Percentiles rank a stretch among this genome's conserved stretches.
Conservation (phyloP, 176 grass and related monocot genomes). For the Oryza meyeriana region DNA sequence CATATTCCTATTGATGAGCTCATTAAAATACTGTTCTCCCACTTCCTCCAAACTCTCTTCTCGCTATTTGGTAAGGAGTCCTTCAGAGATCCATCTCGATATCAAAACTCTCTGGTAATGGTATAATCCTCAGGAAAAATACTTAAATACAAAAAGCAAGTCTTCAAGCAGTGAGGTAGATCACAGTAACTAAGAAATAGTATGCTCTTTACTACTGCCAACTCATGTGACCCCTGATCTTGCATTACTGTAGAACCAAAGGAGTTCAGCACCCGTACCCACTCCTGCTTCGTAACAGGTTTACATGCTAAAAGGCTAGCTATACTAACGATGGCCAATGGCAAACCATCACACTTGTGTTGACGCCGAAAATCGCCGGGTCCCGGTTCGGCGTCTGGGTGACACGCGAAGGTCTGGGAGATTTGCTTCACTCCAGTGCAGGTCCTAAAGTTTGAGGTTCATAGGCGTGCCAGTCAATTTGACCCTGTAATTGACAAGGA, state of each 20-base stretch:
- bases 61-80: neutral
- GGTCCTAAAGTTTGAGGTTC: too few species aligned
- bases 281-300: neutral
- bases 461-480: too few species aligned
- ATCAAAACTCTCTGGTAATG: neutral
- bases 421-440: too few species aligned
- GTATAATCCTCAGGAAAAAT: constrained; percentile 25
- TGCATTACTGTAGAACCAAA: neutral
- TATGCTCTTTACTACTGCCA: constrained; percentile 17
- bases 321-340: constrained; percentile 34
- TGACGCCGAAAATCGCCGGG: too few species aligned
- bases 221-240: neutral
- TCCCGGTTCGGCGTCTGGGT: too few species aligned
- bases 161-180: constrained; percentile 28
- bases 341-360: constrained; percentile 31
- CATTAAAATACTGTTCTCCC: constrained; percentile 24
- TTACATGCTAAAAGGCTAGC: constrained; percentile 26
- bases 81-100: constrained; percentile 32
- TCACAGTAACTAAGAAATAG: constrained; percentile 30
- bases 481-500: too few species aligned
- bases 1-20: constrained; percentile 35
- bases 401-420: too few species aligned
- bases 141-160: constrained; percentile 35
- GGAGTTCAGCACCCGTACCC: constrained; percentile 5
- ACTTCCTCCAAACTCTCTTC: constrained; percentile 6